Evolutionary conservation across 148 eudicot species (phyloP).

Genomic region (Nepenthes mirabilis): DNA sequence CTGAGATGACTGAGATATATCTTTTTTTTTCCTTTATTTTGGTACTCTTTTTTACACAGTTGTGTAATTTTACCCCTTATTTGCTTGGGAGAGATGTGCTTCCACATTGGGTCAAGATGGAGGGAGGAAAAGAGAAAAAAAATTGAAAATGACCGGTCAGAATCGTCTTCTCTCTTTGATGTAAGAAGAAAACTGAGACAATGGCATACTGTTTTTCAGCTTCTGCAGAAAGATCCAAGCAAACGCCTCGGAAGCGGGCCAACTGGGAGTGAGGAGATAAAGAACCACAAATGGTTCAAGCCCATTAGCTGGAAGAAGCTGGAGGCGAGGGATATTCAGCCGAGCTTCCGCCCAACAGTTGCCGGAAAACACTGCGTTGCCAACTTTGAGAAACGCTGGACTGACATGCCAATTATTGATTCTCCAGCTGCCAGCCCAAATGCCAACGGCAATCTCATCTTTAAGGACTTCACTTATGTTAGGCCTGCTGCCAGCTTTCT

Average conservation of each 20-base stretch:
- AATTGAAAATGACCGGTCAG: too few relatives aligned
- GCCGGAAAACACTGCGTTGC: slow-evolving; percentile 64
- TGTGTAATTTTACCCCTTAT: too few relatives aligned
- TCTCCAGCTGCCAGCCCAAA: slow-evolving; percentile 86
- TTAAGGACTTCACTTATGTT: slow-evolving; percentile 72
- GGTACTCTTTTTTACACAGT: too few relatives aligned
- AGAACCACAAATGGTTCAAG: slow-evolving; percentile 81
- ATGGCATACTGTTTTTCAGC: slow-evolving; percentile 16
- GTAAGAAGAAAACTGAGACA: neutral
- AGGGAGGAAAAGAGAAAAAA: too few relatives aligned
- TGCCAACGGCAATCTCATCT: slow-evolving; percentile 34
- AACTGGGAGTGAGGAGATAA: slow-evolving; percentile 62
- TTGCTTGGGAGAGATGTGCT: too few relatives aligned
- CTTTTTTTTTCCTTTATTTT: too few relatives aligned
- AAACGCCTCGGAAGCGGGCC: slow-evolving; percentile 59
- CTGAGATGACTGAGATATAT: too few relatives aligned
- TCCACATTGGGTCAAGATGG: too few relatives aligned
- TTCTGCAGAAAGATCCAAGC: slow-evolving; percentile 60
- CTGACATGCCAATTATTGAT: slow-evolving; percentile 59
- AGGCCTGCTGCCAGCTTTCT: slow-evolving; percentile 36
- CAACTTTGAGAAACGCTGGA: slow-evolving; percentile 71
- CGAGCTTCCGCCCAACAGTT: slow-evolving; percentile 70
- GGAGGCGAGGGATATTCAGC: slow-evolving; percentile 51
- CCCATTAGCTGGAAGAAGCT: slow-evolving; percentile 75
- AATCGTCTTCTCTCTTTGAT: too few relatives aligned